Evolutionary conservation across 768 basidiomycete genomes (phyloP).

Genomic region (Obba rivulosa): DNA sequence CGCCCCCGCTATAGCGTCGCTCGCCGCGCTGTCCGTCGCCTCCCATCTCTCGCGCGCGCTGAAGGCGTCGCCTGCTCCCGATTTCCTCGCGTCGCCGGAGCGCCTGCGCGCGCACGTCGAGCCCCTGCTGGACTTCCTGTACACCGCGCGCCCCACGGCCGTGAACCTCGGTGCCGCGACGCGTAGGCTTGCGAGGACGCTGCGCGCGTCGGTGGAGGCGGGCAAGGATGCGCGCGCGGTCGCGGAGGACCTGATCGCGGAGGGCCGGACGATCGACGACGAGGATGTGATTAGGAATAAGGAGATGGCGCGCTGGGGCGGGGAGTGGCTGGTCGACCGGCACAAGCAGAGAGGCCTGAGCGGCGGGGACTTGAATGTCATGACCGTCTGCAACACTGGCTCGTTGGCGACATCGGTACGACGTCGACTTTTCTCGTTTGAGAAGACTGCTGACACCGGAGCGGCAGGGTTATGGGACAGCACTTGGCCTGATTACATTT

Average conservation of each 20-base stretch:
- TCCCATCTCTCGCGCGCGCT: conserved; percentile 55
- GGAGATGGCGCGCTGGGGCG: conserved; percentile 79
- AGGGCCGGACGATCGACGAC: conserved; percentile 69
- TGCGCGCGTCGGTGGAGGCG: conserved; percentile 34
- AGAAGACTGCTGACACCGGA: conserved; percentile 2
- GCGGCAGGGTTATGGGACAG: conserved; percentile 92
- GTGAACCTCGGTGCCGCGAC: conserved; percentile 91
- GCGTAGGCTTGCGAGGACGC: conserved; percentile 53
- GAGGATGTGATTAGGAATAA: conserved; percentile 88
- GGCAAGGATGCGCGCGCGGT: conserved; percentile 40
- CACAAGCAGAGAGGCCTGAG: conserved; percentile 36
- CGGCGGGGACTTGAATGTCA: conserved; percentile 59
- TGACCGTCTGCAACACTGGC: conserved; percentile 98
- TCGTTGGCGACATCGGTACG: conserved; percentile 89
- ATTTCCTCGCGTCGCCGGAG: conserved; percentile 48
- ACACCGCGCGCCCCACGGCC: conserved; percentile 89
- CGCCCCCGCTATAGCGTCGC: conserved; percentile 91
- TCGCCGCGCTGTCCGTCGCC: conserved; percentile 78
- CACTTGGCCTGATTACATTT: conserved; percentile 88
- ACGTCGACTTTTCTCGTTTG: background rate
- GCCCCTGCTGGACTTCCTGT: conserved; percentile 64
- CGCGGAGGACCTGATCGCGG: conserved; percentile 54
- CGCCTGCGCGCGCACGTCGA: conserved; percentile 51
- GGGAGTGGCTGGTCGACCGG: conserved; percentile 71
- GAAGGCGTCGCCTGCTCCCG: conserved; percentile 38